Evolutionary conservation across 345 rosid species (phyloP).

Genomic region (Corchorus capsularis): DNA sequence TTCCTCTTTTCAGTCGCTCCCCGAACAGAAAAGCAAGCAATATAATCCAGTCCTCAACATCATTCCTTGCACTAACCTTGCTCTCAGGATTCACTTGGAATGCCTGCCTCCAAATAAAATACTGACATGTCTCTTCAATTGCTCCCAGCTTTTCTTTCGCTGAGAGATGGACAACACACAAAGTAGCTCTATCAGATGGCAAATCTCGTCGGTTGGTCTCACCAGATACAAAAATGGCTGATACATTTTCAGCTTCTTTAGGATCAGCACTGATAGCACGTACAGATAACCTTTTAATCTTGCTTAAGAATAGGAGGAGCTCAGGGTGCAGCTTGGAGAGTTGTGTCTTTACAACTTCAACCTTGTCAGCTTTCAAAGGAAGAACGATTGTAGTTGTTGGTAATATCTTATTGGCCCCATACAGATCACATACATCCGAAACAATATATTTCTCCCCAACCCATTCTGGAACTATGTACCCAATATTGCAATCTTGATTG

Average conservation of each 20-base stretch:
- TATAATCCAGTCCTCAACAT: background rate
- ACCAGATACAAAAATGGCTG: background rate
- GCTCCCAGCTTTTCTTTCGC: background rate
- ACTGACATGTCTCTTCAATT: background rate
- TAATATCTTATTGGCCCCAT: background rate
- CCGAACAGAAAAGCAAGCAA: conserved; percentile 1
- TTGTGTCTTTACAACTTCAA: conserved; percentile 17
- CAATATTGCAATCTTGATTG: background rate
- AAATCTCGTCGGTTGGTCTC: background rate
- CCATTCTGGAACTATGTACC: conserved; percentile 31
- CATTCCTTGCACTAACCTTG: conserved; percentile 2
- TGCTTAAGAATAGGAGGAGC: conserved; percentile 14
- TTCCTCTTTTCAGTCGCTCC: background rate
- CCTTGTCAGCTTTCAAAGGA: conserved; percentile 22
- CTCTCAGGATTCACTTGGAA: background rate
- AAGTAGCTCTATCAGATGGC: background rate
- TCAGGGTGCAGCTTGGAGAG: conserved; percentile 20
- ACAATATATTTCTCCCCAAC: background rate
- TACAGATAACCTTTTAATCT: conserved; percentile 5
- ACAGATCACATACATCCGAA: conserved; percentile 6
- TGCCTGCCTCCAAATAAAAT: background rate
- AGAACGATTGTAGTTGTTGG: conserved; percentile 15
- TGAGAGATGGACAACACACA: background rate
- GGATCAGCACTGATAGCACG: background rate
- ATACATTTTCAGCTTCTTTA: conserved; percentile 1